Conservation (phyloP, 345 rosid species). For the Mallotus nudiflorus region DNA sequence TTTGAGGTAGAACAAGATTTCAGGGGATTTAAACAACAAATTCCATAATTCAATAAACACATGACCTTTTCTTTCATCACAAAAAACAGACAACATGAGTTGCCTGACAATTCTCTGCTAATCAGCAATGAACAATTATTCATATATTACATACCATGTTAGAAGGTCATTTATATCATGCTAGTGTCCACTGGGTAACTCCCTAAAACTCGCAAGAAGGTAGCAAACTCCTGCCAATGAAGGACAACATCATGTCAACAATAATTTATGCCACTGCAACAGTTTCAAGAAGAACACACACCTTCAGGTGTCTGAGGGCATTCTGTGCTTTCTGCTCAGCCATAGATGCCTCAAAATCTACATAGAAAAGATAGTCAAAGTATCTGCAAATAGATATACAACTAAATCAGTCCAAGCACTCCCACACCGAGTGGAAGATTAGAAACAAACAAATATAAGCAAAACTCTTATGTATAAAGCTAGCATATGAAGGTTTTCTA, state of each 20-base stretch:
- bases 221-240: slow-evolving; percentile 78
- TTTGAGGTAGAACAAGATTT: not conserved
- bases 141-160: not conserved
- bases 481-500: not conserved
- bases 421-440: not conserved
- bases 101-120: too few relatives aligned
- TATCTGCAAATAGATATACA: slow-evolving; percentile 41
- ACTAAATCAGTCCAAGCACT: not conserved
- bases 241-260: slow-evolving; percentile 3
- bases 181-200: slow-evolving; percentile 90
- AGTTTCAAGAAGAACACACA: slow-evolving; percentile 18
- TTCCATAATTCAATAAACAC: not conserved
- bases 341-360: slow-evolving; percentile 98
- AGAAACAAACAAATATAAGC: not conserved
- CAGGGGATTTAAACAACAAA: not conserved
- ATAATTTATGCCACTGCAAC: not conserved
- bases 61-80: not conserved
- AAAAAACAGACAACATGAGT: not conserved
- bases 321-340: slow-evolving; percentile 90
- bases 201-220: slow-evolving; percentile 91
- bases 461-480: not conserved
- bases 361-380: slow-evolving; percentile 91
- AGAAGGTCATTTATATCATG: slow-evolving; percentile 48
- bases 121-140: not conserved
- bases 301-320: slow-evolving; percentile 85